A percentile compares a stretch with the other conserved stretches of the same genome.
phyloP scores from a whole-genome alignment of 2,329 filamentous ascomycete species.

The Cladosporium sp. region DNA sequence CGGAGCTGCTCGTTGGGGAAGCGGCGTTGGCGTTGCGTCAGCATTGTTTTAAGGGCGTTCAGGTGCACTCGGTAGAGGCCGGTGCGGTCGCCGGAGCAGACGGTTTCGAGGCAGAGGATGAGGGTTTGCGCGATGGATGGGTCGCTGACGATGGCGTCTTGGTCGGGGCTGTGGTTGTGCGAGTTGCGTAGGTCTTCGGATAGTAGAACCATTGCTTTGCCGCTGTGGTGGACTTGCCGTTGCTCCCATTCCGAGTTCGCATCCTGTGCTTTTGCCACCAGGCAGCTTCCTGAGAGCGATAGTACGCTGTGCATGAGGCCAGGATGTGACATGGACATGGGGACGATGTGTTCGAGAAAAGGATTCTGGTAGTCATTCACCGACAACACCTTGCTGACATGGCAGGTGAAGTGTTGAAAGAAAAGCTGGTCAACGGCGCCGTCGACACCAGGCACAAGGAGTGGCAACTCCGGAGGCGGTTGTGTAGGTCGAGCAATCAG shows the following conservation, averaged over 20 bases:
- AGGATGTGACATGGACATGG: conserved; percentile 73
- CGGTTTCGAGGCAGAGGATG: conserved; percentile 57
- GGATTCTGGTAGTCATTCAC: conserved; percentile 77
- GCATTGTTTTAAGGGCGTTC: conserved; percentile 67
- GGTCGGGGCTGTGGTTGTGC: conserved; percentile 2
- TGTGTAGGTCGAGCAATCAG: conserved; percentile 24
- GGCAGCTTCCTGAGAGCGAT: conserved; percentile 74
- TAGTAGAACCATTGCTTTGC: conserved; percentile 32
- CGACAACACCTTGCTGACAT: conserved; percentile 76
- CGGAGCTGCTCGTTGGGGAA: conserved; percentile 61
- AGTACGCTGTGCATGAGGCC: conserved; percentile 90
- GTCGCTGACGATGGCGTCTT: conserved; percentile 28
- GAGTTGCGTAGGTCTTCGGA: conserved; percentile 19
- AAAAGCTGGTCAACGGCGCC: conserved; percentile 74
- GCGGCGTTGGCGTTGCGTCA: conserved; percentile 49
- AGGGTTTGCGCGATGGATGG: conserved; percentile 60
- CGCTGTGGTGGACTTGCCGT: conserved; percentile 53
- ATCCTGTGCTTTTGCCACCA: conserved; percentile 47
- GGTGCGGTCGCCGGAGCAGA: conserved; percentile 55
- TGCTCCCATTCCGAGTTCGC: conserved; percentile 47
- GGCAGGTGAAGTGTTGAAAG: conserved; percentile 76
- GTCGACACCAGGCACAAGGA: conserved; percentile 76
- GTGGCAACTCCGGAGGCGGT: conserved; percentile 46
- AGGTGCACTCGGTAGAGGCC: conserved; percentile 80
- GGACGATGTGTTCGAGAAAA: conserved; percentile 78